A percentile compares a stretch with the other conserved stretches of the same genome.
Conservation (phyloP, 139 green algal species). For the Chlorella sorokiniana region DNA sequence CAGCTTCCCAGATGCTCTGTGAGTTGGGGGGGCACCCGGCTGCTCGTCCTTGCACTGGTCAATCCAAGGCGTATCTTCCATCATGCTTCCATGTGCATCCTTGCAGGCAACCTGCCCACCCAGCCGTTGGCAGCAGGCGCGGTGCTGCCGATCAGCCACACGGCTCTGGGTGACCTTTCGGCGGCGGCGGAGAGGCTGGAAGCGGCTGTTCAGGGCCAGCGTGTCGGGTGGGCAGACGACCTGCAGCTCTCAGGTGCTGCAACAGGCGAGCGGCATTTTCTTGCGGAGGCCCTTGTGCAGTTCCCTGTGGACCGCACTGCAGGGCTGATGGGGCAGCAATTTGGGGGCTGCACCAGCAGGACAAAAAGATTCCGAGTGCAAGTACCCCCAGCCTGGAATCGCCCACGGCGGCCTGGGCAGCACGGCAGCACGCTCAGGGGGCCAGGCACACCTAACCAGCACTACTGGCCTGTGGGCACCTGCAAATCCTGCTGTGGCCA, state of each 20-base stretch:
- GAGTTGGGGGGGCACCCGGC: too few relatives aligned
- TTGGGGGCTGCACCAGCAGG: too few relatives aligned
- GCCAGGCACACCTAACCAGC: too few relatives aligned
- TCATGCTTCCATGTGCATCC: not conserved
- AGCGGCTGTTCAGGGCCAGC: not conserved
- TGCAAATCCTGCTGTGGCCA: too few relatives aligned
- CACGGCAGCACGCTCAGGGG: too few relatives aligned
- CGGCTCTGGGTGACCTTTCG: not conserved
- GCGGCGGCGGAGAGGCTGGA: not conserved
- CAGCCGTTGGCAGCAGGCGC: not conserved
- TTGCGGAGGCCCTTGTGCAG: too few relatives aligned
- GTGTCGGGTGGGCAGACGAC: not conserved
- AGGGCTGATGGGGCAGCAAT: too few relatives aligned
- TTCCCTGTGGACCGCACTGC: too few relatives aligned
- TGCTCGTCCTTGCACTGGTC: not conserved
- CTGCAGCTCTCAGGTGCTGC: not conserved
- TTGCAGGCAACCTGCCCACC: not conserved
- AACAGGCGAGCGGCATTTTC: not conserved
- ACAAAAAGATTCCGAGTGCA: too few relatives aligned
- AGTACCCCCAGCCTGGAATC: too few relatives aligned
- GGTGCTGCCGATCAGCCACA: not conserved
- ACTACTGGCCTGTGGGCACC: too few relatives aligned
- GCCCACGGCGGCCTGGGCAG: too few relatives aligned
- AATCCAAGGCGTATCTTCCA: not conserved
- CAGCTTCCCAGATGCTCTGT: constrained; percentile 10